Conservation (phyloP, 768 basidiomycete species). For the Naematelia encephala region DNA sequence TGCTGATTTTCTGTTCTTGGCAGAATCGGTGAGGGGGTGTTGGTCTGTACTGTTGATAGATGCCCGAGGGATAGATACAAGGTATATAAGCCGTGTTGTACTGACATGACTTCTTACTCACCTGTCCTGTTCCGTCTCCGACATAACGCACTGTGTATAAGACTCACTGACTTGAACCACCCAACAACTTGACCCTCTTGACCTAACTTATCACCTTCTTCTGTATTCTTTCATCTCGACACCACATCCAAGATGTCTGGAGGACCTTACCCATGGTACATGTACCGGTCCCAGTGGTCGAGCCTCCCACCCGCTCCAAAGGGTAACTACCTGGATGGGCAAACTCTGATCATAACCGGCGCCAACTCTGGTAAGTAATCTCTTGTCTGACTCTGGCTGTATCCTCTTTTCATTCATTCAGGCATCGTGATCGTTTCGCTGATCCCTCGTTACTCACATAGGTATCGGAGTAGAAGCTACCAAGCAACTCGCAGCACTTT, state of each 20-base stretch:
- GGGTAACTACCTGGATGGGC: not conserved
- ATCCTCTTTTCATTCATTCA: not conserved
- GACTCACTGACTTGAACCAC: not conserved
- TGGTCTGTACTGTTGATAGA: not conserved
- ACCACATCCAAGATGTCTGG: not conserved
- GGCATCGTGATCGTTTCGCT: not conserved
- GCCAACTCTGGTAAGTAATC: not conserved
- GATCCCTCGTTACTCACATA: not conserved
- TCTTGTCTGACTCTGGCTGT: not conserved
- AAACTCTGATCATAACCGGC: not conserved
- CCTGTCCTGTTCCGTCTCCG: too few relatives aligned
- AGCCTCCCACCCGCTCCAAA: not conserved
- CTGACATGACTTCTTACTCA: too few relatives aligned
- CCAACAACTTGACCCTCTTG: not conserved
- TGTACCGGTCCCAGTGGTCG: not conserved
- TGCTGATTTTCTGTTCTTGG: too few relatives aligned
- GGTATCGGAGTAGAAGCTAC: constrained; percentile 21
- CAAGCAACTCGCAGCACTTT: constrained; percentile 8
- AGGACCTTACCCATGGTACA: not conserved
- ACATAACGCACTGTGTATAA: too few relatives aligned
- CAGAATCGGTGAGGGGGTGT: too few relatives aligned
- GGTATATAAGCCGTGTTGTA: not conserved
- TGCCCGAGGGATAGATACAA: not conserved
- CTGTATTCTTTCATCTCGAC: not conserved
- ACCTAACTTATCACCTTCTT: not conserved